Conservation (phyloP, 768 basidiomycete genomes). For the Phanerochaete carnosa region DNA sequence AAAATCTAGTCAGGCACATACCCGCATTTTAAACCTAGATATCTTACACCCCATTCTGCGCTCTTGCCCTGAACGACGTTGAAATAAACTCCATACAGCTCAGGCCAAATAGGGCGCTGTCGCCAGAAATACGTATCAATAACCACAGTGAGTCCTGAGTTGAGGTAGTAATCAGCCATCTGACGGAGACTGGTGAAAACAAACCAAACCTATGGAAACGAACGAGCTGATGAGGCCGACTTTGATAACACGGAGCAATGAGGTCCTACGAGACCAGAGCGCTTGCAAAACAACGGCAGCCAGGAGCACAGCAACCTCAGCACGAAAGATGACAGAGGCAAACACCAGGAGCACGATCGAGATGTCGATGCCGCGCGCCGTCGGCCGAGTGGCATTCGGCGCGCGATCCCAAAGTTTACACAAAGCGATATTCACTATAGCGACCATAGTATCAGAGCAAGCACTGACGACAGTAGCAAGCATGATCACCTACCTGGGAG, state of each 20-base stretch:
- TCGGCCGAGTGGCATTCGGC: slow-evolving; percentile 37
- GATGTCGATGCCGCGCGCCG: slow-evolving; percentile 29
- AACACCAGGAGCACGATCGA: slow-evolving; percentile 64
- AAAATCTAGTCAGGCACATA: neutral
- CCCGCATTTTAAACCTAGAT: neutral
- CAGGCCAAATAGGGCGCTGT: slow-evolving; percentile 77
- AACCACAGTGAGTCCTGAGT: slow-evolving; percentile 58
- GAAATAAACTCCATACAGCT: slow-evolving; percentile 73
- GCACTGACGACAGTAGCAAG: neutral
- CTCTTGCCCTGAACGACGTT: slow-evolving; percentile 88
- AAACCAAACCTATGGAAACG: slow-evolving; percentile 47
- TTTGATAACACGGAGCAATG: slow-evolving; percentile 41
- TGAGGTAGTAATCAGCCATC: neutral
- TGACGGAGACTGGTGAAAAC: neutral
- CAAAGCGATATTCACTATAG: slow-evolving; percentile 55
- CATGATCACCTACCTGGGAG: slow-evolving; percentile 80
- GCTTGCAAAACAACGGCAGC: slow-evolving; percentile 57
- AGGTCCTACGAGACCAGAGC: slow-evolving; percentile 38
- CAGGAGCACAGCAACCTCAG: slow-evolving; percentile 73
- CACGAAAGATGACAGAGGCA: slow-evolving; percentile 69
- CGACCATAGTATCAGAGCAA: neutral
- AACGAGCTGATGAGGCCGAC: slow-evolving; percentile 49
- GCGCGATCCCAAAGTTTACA: slow-evolving; percentile 45
- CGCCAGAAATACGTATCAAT: slow-evolving; percentile 91
- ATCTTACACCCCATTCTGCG: slow-evolving; percentile 90